Base-by-base conservation (phyloP, 2,329 filamentous ascomycete species). In the Epichloe gansuensis region DNA sequence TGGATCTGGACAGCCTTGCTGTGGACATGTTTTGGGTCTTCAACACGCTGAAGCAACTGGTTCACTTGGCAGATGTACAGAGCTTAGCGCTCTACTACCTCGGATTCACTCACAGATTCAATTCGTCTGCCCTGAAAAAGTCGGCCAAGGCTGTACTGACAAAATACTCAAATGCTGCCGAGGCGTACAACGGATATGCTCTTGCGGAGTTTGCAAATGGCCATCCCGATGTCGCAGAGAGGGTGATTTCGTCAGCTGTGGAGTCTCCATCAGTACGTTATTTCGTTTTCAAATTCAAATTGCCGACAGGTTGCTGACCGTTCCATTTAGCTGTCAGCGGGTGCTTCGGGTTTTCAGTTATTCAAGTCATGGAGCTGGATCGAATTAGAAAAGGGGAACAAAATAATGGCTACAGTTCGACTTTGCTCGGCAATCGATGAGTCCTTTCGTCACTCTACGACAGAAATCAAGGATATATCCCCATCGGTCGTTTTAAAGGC, bases 131-230 rank as follows among this genome's bases (percentile, higher is more conserved):
- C 2, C 79, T 82, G 28, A 84, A 80, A 58, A 94, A 88, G 62
- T 72, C 76, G 6, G 87, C 88, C 0, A 95, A 88, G 61, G 68
- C 69, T 6, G 70, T 95, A 0, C 67, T 96, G n/a, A 91, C 86
- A 62, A 75, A 75, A 47, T 78, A 80, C 52, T 73, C 82, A 0
- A 73, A 79, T 1, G 85, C 81, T 59, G 65, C 87, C 3, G 71
- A 74, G 13, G 71, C 96, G 0, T 96, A 94, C 67, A 86, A 89
- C 58, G 81, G 83, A 0, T 95, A 91, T 62, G 88, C 85, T 0
- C 68, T 88, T 13, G 80, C 89, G 3, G 88, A 95, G 65, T 75
- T 69, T 58, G 71, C 72, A 1, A 76, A 75, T 34, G 79, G 75
- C 0, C 83, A 85, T 25, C 58, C 63, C 1, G 73, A 78, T 0